Evolutionary conservation across 768 basidiomycete genomes (phyloP).

Genomic region (Phaeolepiota aurea): DNA sequence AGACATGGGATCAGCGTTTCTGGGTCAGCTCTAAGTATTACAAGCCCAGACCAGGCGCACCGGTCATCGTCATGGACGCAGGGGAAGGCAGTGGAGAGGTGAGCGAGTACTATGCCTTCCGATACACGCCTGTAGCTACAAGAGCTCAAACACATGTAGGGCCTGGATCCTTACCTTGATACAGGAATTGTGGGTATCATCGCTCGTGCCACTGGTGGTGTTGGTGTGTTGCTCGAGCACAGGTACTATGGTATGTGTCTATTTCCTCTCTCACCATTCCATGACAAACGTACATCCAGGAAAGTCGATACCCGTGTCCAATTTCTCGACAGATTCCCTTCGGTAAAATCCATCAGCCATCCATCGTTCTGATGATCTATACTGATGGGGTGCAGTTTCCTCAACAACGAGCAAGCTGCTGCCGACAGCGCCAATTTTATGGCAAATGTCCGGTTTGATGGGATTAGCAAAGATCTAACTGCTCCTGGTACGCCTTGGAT

Average conservation of each 20-base stretch:
- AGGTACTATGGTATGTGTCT: conserved; percentile 66
- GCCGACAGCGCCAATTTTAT: conserved; percentile 93
- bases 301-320: conserved; percentile 62
- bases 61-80: conserved; percentile 86
- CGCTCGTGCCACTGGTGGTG: conserved; percentile 74
- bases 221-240: conserved; percentile 92
- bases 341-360: conserved; percentile 35
- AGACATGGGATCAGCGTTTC: conserved; percentile 81
- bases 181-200: conserved; percentile 85
- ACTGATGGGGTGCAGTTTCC: conserved; percentile 62
- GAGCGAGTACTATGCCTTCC: conserved; percentile 37
- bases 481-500: conserved; percentile 78
- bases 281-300: conserved; percentile 31
- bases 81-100: conserved; percentile 90
- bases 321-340: conserved; percentile 77
- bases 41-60: conserved; percentile 57
- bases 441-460: conserved; percentile 65
- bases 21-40: conserved; percentile 91
- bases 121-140: no score
- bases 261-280: conserved; percentile 1
- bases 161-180: conserved; percentile 52
- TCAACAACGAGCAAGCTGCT: conserved; percentile 83
- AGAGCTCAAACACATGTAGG: conserved; percentile 23
- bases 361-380: neutral
- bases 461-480: conserved; percentile 61